These are phyloP conservation scores for Kwoniella sp. DNA, from an alignment of 768 basidiomycete genomes.

Conservation along the genomic window DNA sequence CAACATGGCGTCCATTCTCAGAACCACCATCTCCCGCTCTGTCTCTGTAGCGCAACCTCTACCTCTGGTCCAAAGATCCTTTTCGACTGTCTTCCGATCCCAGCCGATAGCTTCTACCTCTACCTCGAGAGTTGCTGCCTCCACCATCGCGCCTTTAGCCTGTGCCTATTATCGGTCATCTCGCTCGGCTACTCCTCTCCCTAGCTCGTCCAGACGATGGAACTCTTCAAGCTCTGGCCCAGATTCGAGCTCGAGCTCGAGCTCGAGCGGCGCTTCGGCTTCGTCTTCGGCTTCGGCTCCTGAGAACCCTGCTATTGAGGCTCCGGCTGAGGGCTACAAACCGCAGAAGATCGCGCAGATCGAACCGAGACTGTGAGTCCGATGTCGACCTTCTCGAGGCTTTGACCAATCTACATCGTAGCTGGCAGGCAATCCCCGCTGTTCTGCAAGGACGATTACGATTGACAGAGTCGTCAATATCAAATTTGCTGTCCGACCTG, in stretches of 20 bases:
- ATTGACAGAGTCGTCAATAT: too few species aligned
- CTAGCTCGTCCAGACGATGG: too few species aligned
- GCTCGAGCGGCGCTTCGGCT: not conserved
- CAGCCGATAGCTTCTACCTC: constrained; percentile 18
- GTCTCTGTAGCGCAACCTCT: not conserved
- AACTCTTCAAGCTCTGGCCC: constrained; percentile 2
- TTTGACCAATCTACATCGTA: too few species aligned
- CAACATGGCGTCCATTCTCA: not conserved
- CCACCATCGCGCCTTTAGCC: too few species aligned
- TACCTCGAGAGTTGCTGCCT: too few species aligned
- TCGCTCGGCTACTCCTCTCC: too few species aligned
- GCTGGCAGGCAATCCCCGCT: too few species aligned
- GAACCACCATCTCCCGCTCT: not conserved
- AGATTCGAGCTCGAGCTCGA: not conserved
- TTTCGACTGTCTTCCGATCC: not conserved
- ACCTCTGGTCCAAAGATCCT: not conserved
- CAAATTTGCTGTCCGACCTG: too few species aligned
- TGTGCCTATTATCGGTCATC: too few species aligned
- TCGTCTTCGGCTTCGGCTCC: not conserved
- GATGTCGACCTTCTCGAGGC: too few species aligned
- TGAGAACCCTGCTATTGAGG: constrained; percentile 19
- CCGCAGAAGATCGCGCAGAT: constrained; percentile 40
- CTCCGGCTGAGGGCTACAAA: constrained; percentile 15
- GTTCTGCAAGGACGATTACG: too few species aligned
- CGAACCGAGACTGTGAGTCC: constrained; percentile 44